Conservation (phyloP, 352 stramenopile species). For the Phytopythium boreale region DNA sequence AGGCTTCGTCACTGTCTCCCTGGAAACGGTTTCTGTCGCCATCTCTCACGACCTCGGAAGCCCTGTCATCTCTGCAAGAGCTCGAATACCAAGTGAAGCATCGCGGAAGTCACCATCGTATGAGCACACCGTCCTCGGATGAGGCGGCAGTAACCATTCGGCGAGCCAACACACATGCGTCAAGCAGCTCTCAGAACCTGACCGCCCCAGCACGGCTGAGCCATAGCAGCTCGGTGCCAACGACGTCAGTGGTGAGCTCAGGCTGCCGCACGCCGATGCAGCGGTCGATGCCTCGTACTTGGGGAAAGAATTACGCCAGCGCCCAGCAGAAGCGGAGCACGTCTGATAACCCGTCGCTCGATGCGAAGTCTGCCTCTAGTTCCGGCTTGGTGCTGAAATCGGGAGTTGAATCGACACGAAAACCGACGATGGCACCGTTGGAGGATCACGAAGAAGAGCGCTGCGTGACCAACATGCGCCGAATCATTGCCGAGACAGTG, state of each 20-base stretch:
- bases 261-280: slow-evolving; percentile 14
- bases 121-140: slow-evolving; percentile 8
- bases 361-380: slow-evolving; percentile 16
- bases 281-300: slow-evolving; percentile 59
- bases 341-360: slow-evolving; percentile 14
- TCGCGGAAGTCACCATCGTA: slow-evolving; percentile 40
- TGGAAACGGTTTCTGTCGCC: slow-evolving; percentile 55
- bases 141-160: not conserved
- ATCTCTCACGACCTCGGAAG: slow-evolving; percentile 34
- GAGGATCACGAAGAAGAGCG: slow-evolving; percentile 13
- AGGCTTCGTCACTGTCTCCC: slow-evolving; percentile 1
- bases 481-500: slow-evolving; percentile 32
- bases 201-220: not conserved
- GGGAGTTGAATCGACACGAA: not conserved
- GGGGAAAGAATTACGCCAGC: slow-evolving; percentile 51
- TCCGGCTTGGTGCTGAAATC: not conserved
- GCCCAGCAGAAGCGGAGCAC: slow-evolving; percentile 22
- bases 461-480: slow-evolving; percentile 35
- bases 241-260: not conserved
- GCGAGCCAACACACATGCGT: not conserved
- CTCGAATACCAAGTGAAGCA: slow-evolving; percentile 55
- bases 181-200: slow-evolving; percentile 1
- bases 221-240: not conserved
- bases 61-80: slow-evolving; percentile 40
- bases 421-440: too few relatives aligned